phyloP scores from a whole-genome alignment of 345 rosid genomes.

The Mallotus nudiflorus region DNA sequence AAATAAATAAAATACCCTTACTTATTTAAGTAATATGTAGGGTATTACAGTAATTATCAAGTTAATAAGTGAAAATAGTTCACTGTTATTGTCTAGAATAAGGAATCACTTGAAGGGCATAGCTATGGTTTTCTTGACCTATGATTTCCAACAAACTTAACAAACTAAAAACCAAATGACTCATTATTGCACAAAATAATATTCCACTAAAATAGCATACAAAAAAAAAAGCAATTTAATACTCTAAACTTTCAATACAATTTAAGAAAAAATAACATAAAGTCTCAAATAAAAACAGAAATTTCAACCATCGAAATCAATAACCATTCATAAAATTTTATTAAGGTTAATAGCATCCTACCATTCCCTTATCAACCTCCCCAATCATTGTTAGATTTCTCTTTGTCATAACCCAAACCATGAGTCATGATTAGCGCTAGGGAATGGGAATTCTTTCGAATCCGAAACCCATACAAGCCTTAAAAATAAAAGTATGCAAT shows the following conservation, averaged over 20 bases:
- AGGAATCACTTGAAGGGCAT: background rate
- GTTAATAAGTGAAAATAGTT: background rate
- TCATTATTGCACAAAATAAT: background rate
- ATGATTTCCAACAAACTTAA: background rate
- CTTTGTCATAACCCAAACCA: no score
- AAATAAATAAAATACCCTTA: no score
- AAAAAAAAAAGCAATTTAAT: background rate
- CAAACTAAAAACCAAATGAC: background rate
- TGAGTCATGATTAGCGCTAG: no score
- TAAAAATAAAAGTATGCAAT: no score
- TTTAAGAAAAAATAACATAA: background rate
- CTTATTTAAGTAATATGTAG: no score
- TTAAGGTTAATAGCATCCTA: constrained; percentile 25
- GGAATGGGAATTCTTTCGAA: no score
- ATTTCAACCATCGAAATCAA: background rate
- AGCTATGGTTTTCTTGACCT: background rate
- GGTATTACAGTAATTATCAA: no score
- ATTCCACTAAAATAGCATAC: background rate
- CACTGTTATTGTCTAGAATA: background rate
- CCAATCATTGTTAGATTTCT: constrained; percentile 49
- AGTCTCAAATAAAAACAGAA: constrained; percentile 2
- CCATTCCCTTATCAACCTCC: constrained; percentile 52
- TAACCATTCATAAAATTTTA: background rate
- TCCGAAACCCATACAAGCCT: no score
- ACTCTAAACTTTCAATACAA: background rate